Evolutionary conservation across 2,329 filamentous ascomycete genomes (phyloP).

Genomic region (Leptographium lundbergii): DNA sequence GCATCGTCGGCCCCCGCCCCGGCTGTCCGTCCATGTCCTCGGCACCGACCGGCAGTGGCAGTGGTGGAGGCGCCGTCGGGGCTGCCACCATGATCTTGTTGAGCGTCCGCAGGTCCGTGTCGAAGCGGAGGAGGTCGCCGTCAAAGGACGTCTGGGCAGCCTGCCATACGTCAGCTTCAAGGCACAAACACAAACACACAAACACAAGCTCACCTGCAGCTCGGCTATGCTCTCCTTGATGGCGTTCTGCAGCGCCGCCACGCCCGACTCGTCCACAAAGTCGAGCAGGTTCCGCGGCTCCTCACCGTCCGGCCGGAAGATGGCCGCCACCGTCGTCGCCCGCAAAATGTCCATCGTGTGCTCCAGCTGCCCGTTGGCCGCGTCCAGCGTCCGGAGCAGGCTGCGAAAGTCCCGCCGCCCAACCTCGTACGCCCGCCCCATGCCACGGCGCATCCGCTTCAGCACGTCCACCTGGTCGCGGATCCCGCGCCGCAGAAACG

Average conservation of each 20-base stretch:
- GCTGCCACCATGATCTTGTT: slow-evolving; percentile 40
- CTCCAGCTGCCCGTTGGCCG: slow-evolving; percentile 50
- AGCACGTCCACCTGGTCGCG: slow-evolving; percentile 41
- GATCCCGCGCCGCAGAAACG: slow-evolving; percentile 54
- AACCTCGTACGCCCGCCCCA: slow-evolving; percentile 43
- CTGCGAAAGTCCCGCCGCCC: slow-evolving; percentile 48
- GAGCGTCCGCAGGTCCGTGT: slow-evolving; percentile 57
- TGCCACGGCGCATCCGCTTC: slow-evolving; percentile 33
- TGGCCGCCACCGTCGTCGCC: slow-evolving; percentile 49
- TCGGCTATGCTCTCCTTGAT: slow-evolving; percentile 60
- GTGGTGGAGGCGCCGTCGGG: background rate
- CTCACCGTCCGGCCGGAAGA: slow-evolving; percentile 47
- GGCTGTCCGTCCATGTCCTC: background rate
- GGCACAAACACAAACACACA: too few relatives aligned
- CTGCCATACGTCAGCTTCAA: slow-evolving; percentile 23
- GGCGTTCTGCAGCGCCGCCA: slow-evolving; percentile 50
- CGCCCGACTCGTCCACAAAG: slow-evolving; percentile 62
- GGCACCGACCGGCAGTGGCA: background rate
- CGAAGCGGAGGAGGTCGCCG: slow-evolving; percentile 60
- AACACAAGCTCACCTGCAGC: slow-evolving; percentile 52
- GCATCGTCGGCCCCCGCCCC: slow-evolving; percentile 22
- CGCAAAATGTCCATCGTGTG: slow-evolving; percentile 54
- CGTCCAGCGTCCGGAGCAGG: slow-evolving; percentile 53
- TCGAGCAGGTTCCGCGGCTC: slow-evolving; percentile 54
- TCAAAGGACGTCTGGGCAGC: slow-evolving; percentile 61